These are phyloP conservation scores for Musa troglodytarum DNA, from an alignment of 176 grass and related monocot species.

Conservation along the genomic window DNA sequence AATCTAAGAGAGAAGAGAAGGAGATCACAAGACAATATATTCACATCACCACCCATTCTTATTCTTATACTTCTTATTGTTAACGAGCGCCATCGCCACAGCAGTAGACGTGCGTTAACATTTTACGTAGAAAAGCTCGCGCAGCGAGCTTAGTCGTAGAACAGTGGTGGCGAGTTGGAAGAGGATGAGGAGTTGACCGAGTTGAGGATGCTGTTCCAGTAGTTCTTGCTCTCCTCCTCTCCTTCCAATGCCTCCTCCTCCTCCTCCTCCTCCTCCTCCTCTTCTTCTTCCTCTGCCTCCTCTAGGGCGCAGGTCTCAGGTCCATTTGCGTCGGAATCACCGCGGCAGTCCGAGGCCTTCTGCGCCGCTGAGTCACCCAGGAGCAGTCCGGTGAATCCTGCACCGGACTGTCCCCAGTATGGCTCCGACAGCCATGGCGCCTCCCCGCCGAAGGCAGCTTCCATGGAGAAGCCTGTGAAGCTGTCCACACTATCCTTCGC, in stretches of 20 bases:
- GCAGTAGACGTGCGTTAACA: not conserved
- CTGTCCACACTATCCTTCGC: slow-evolving; percentile 34
- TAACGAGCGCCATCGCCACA: not conserved
- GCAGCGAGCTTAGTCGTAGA: slow-evolving; percentile 26
- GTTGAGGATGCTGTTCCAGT: slow-evolving; percentile 83
- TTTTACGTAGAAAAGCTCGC: not conserved
- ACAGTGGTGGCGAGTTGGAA: slow-evolving; percentile 30
- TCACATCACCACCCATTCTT: too few species aligned
- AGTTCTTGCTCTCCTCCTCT: slow-evolving; percentile 55
- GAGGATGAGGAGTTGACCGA: slow-evolving; percentile 61
- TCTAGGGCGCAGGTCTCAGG: slow-evolving; percentile 28
- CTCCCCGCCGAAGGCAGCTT: slow-evolving; percentile 12
- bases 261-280: slow-evolving; percentile 25
- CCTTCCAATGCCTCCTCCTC: slow-evolving; percentile 26
- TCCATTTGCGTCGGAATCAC: slow-evolving; percentile 50
- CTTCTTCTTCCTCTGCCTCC: slow-evolving; percentile 21
- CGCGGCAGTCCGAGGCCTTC: slow-evolving; percentile 49
- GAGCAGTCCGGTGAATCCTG: slow-evolving; percentile 54
- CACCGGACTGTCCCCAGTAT: slow-evolving; percentile 12
- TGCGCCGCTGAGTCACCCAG: slow-evolving; percentile 43
- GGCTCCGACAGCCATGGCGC: slow-evolving; percentile 45
- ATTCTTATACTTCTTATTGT: not conserved
- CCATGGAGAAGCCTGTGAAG: slow-evolving; percentile 4
- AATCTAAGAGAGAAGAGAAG: too few species aligned
- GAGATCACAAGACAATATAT: too few species aligned